Evolutionary conservation across 2,329 filamentous ascomycete genomes (phyloP).

Genomic region (Colletotrichum sidae): DNA sequence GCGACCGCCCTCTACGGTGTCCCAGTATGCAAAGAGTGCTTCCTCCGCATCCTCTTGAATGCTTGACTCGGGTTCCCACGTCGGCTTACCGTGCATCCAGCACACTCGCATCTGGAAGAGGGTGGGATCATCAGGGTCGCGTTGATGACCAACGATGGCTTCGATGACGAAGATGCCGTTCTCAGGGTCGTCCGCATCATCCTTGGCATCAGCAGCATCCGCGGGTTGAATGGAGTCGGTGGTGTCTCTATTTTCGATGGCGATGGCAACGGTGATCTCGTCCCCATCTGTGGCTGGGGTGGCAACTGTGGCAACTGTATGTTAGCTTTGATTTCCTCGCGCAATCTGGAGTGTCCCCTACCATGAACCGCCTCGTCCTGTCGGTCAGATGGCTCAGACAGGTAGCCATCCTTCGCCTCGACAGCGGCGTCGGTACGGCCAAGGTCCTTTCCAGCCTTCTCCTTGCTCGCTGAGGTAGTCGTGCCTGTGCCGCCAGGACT

Average conservation of each 20-base stretch:
- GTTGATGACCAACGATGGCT: constrained; percentile 30
- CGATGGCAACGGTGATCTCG: too few relatives aligned
- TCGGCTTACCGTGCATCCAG: constrained; percentile 44
- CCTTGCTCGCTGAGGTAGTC: too few relatives aligned
- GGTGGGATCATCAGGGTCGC: constrained; percentile 28
- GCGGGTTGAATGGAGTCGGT: constrained; percentile 23
- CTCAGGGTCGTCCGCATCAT: constrained; percentile 10
- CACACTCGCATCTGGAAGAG: constrained; percentile 47
- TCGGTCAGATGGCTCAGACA: too few relatives aligned
- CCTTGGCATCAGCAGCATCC: constrained; percentile 9
- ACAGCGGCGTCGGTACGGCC: too few relatives aligned
- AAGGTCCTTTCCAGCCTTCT: too few relatives aligned
- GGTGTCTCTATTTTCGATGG: not conserved
- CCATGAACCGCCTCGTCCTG: too few relatives aligned
- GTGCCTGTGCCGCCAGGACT: too few relatives aligned
- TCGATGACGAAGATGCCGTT: constrained; percentile 28
- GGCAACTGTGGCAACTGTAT: too few relatives aligned
- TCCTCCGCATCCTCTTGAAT: constrained; percentile 49
- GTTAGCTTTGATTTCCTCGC: too few relatives aligned
- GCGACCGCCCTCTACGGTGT: constrained; percentile 35
- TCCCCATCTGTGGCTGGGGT: too few relatives aligned
- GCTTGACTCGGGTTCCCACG: constrained; percentile 49
- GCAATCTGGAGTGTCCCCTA: too few relatives aligned
- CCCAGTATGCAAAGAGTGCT: constrained; percentile 41
- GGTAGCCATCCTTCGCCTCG: too few relatives aligned